phyloP scores from a whole-genome alignment of 176 grass and related monocot genomes.

The Musa troglodytarum region DNA sequence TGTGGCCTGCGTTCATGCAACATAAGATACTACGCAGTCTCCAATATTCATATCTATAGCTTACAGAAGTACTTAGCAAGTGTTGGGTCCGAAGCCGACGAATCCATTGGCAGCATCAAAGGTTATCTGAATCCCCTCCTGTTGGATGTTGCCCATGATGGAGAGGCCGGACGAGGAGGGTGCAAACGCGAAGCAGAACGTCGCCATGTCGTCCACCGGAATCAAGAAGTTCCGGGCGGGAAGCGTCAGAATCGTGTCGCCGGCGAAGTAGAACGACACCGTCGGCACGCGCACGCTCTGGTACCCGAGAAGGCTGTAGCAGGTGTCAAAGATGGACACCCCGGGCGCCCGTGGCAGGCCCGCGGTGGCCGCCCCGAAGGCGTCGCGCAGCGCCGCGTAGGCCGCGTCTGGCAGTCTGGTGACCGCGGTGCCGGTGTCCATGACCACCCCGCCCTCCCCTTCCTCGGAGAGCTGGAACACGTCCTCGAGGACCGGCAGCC shows the following conservation, averaged over 20 bases:
- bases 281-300: slow-evolving; percentile 79
- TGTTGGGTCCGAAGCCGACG: slow-evolving; percentile 79
- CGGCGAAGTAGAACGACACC: slow-evolving; percentile 72
- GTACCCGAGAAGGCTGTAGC: slow-evolving; percentile 75
- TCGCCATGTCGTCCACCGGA: slow-evolving; percentile 45
- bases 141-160: slow-evolving; percentile 84
- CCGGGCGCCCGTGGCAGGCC: slow-evolving; percentile 37
- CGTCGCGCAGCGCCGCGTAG: slow-evolving; percentile 51
- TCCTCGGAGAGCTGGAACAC: slow-evolving; percentile 65
- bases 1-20: too few species aligned
- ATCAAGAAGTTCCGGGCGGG: slow-evolving; percentile 78
- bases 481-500: slow-evolving; percentile 38
- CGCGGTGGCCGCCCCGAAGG: slow-evolving; percentile 31
- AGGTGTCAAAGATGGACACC: slow-evolving; percentile 80
- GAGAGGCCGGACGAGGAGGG: slow-evolving; percentile 48
- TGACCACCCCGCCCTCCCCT: slow-evolving; percentile 60
- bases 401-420: slow-evolving; percentile 49
- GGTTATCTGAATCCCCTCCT: slow-evolving; percentile 81
- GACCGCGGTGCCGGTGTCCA: slow-evolving; percentile 93
- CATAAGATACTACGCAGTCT: too few species aligned
- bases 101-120: slow-evolving; percentile 62
- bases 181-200: slow-evolving; percentile 82
- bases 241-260: slow-evolving; percentile 53
- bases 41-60: too few species aligned
- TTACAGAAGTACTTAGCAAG: slow-evolving; percentile 29